phyloP scores from a whole-genome alignment of 805 yeast species.

The Sugiyamaella lignohabitans region DNA sequence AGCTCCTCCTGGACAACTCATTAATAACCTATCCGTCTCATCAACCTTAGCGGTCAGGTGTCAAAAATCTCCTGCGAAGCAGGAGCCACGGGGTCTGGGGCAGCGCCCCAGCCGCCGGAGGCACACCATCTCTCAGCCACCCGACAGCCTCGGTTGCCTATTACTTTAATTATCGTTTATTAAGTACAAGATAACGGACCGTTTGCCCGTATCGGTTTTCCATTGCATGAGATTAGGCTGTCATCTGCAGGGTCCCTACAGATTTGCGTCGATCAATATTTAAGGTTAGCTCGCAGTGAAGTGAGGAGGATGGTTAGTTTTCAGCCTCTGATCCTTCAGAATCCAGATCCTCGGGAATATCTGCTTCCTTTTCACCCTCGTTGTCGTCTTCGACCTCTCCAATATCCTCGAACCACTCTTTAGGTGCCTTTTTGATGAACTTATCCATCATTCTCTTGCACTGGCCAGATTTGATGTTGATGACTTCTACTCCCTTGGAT shows the following conservation, averaged over 20 bases:
- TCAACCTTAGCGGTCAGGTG: no score
- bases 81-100: no score
- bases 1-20: no score
- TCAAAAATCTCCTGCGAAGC: no score
- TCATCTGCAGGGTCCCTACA: background rate
- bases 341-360: background rate
- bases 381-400: conserved; percentile 20
- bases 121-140: no score
- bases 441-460: conserved; percentile 60
- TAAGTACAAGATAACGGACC: no score
- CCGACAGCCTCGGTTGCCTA: no score
- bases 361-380: background rate
- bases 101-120: no score
- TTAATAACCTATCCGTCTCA: no score
- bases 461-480: conserved; percentile 29
- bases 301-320: background rate
- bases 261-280: background rate
- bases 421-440: conserved; percentile 59
- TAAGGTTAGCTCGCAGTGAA: background rate
- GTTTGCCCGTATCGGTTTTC: background rate
- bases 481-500: conserved; percentile 51
- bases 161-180: no score
- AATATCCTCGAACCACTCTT: conserved; percentile 36
- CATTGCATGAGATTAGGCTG: conserved; percentile 1
- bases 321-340: background rate